Conservation (phyloP, 345 rosid species). For the Toxicodendron radicans region DNA sequence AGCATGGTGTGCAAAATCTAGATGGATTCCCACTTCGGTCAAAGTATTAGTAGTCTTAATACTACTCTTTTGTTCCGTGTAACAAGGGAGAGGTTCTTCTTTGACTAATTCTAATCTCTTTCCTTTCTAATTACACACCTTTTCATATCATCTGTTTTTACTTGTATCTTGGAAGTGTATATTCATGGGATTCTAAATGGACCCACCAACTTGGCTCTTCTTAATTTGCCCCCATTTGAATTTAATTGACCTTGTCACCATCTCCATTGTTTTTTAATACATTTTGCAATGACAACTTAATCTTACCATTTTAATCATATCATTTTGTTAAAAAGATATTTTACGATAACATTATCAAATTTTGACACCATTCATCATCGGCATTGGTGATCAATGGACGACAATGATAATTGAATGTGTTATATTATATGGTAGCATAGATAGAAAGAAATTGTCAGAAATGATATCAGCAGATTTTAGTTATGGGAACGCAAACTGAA, state of each 20-base stretch:
- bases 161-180: slow-evolving; percentile 22
- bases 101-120: not conserved
- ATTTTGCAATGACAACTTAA: no score
- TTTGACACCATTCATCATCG: no score
- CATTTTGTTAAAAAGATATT: no score
- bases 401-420: no score
- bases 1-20: not conserved
- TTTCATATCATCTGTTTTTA: slow-evolving; percentile 11
- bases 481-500: no score
- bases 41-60: not conserved
- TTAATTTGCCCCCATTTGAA: no score
- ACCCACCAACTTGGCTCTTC: not conserved
- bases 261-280: not conserved
- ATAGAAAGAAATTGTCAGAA: no score
- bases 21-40: not conserved
- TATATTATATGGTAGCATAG: no score
- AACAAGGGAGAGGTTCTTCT: slow-evolving; percentile 24
- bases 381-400: no score
- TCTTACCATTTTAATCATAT: no score
- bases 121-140: slow-evolving; percentile 18
- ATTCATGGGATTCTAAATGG: slow-evolving; percentile 21
- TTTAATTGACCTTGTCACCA: not conserved
- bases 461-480: no score
- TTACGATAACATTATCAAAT: no score
- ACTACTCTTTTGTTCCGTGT: slow-evolving; percentile 26